phyloP scores from a whole-genome alignment of 1,284 basidiomycete genomes.

The Exsudoporus floridanus region DNA sequence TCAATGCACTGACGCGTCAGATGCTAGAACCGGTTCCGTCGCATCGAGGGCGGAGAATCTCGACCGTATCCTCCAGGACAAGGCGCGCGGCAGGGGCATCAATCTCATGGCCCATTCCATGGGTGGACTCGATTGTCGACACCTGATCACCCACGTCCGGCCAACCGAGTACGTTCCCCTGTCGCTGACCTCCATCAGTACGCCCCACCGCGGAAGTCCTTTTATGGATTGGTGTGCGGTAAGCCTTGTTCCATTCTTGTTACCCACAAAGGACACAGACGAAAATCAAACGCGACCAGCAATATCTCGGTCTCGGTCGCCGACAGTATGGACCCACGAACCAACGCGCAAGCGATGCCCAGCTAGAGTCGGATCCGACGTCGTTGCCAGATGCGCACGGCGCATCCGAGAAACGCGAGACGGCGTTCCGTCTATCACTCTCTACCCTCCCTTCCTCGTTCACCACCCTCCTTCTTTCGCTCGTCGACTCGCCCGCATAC shows the following conservation, averaged over 20 bases:
- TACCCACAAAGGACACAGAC: slow-evolving; percentile 14
- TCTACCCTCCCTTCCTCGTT: slow-evolving; percentile 75
- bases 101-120: slow-evolving; percentile 98
- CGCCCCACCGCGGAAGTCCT: slow-evolving; percentile 93
- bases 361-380: slow-evolving; percentile 13
- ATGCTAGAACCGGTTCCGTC: slow-evolving; percentile 86
- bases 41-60: slow-evolving; percentile 79
- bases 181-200: slow-evolving; percentile 88
- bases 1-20: neutral
- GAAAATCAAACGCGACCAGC: slow-evolving; percentile 40
- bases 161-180: slow-evolving; percentile 85
- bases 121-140: slow-evolving; percentile 93
- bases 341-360: neutral
- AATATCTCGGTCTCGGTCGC: slow-evolving; percentile 84
- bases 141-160: slow-evolving; percentile 84
- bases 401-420: slow-evolving; percentile 30
- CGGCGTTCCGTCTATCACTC: slow-evolving; percentile 42
- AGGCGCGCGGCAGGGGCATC: slow-evolving; percentile 69
- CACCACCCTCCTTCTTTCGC: slow-evolving; percentile 84
- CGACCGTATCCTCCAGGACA: slow-evolving; percentile 70
- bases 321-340: slow-evolving; percentile 40
- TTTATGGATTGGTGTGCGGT: slow-evolving; percentile 99
- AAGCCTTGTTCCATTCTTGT: slow-evolving; percentile 32
- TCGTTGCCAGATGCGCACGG: slow-evolving; percentile 20
- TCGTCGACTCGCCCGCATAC: slow-evolving; percentile 97